A percentile compares a stretch with the other conserved stretches of the same genome.
Conservation (phyloP, 2,329 filamentous ascomycete genomes). For the Penicillium sp. region DNA sequence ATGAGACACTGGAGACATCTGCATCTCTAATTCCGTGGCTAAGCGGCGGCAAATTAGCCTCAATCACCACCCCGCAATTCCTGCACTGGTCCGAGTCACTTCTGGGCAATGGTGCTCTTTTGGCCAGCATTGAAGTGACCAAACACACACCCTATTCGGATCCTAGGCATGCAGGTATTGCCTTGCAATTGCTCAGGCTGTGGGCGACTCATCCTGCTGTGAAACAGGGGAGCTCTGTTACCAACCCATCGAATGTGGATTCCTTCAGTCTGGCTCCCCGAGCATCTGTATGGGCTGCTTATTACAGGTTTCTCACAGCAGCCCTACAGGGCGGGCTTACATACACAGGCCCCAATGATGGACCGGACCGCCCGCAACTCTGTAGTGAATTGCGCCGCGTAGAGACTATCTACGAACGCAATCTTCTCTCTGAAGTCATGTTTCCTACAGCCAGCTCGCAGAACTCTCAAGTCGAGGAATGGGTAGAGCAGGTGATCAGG, state of each 20-base stretch:
- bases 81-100: conserved; percentile 77
- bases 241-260: conserved; percentile 20
- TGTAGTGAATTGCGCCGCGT: conserved; percentile 75
- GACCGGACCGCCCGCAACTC: conserved; percentile 60
- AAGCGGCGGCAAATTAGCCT: conserved; percentile 32
- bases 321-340: conserved; percentile 60
- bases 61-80: conserved; percentile 62
- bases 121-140: conserved; percentile 57
- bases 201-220: conserved; percentile 44
- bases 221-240: conserved; percentile 28
- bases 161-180: conserved; percentile 35
- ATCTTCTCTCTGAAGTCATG: conserved; percentile 73
- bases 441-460: conserved; percentile 83
- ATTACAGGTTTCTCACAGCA: conserved; percentile 76
- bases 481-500: conserved; percentile 72
- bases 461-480: conserved; percentile 76
- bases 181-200: conserved; percentile 51
- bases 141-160: conserved; percentile 22
- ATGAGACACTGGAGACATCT: conserved; percentile 67
- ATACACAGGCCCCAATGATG: conserved; percentile 39
- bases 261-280: conserved; percentile 27
- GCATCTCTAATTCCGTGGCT: conserved; percentile 66
- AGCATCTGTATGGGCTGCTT: conserved; percentile 73
- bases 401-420: conserved; percentile 74
- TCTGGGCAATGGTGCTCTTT: conserved; percentile 71